Base-by-base conservation (phyloP, 257 asterid species). In the Lithospermum erythrorhizon region DNA sequence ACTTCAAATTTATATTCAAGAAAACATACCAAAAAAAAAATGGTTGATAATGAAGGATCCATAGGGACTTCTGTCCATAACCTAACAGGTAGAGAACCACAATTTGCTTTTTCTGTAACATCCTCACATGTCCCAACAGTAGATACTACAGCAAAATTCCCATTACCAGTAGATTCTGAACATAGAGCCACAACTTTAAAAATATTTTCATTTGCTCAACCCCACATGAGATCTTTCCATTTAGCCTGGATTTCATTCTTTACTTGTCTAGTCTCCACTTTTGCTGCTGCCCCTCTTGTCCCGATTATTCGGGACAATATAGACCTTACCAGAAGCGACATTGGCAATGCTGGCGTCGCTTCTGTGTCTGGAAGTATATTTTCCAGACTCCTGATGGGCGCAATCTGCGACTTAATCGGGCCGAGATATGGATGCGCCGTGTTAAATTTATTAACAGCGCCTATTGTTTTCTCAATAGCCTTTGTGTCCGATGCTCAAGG, bases 341-440 rank as follows among this genome's bases (percentile, higher is more conserved):
- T 83, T 7, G 90, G 90, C 10, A 83, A 80, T 9, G 85, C 82
- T 0, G 90, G 90, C 0, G 89, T 82, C 6, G 89, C 89, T 11
- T 82, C 89, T 0, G 86, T 82, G 1, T 82, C 89, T 0, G 89
- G 90, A 0, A 83, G 90, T 55, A 80, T 83, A 6, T 66, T 83
- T 8, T 83, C 90, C 61, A 78, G 87, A 83, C 87, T 83, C 48
- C 73, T 52, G 27, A 83, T 83, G 90, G 90, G 87, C 18, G 90
- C 81, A 0, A 72, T 79, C 0, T 83, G 85, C 57, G 86, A 79
- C 27, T 60, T 81, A 11, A 14, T 83, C n/a, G 90, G 90, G 0
- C 87, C 90, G 0, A 61, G 87, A 10, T 83, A 84, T 16, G 93
- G 93, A 0, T 84, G 88, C 21, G 88, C 85, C 0, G 78, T 80